These are phyloP conservation scores for Aspergillus sp. DNA, from an alignment of 2,329 filamentous ascomycete species.

Conservation along the genomic window DNA sequence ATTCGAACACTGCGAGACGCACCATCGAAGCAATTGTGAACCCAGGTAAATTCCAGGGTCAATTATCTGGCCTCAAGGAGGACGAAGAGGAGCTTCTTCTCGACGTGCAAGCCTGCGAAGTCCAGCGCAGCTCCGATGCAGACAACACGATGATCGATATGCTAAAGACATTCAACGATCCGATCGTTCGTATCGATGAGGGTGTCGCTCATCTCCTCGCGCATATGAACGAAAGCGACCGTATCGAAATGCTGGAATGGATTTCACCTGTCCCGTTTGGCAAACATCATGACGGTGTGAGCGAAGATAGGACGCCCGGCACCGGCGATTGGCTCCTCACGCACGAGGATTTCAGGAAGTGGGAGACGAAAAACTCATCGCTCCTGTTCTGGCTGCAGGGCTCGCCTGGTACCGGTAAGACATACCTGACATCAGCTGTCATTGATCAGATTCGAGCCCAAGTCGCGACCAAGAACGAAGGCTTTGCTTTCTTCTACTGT, in stretches of 20 bases:
- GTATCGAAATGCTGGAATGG: constrained; percentile 22
- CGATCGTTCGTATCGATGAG: not conserved
- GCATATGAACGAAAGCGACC: constrained; percentile 1
- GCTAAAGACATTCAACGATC: not conserved
- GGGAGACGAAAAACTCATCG: constrained; percentile 23
- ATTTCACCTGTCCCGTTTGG: constrained; percentile 26
- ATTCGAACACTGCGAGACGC: not conserved
- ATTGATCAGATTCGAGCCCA: constrained; percentile 29
- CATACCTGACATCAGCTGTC: constrained; percentile 29
- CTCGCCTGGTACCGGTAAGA: constrained; percentile 34
- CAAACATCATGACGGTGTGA: constrained; percentile 19
- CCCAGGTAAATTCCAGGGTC: not conserved
- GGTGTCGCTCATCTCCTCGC: not conserved
- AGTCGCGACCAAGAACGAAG: not conserved
- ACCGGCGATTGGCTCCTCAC: constrained; percentile 28
- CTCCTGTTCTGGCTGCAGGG: constrained; percentile 28
- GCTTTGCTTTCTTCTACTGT: constrained; percentile 11
- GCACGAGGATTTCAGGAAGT: constrained; percentile 17
- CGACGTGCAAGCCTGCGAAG: not conserved
- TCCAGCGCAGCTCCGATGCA: not conserved
- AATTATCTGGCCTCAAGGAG: not conserved
- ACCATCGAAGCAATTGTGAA: constrained; percentile 4
- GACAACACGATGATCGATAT: not conserved
- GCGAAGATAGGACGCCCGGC: constrained; percentile 15
- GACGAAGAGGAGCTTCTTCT: not conserved